These are phyloP conservation scores for Wickerhamiella brachini DNA, from an alignment of 805 yeast species.

Conservation along the genomic window DNA sequence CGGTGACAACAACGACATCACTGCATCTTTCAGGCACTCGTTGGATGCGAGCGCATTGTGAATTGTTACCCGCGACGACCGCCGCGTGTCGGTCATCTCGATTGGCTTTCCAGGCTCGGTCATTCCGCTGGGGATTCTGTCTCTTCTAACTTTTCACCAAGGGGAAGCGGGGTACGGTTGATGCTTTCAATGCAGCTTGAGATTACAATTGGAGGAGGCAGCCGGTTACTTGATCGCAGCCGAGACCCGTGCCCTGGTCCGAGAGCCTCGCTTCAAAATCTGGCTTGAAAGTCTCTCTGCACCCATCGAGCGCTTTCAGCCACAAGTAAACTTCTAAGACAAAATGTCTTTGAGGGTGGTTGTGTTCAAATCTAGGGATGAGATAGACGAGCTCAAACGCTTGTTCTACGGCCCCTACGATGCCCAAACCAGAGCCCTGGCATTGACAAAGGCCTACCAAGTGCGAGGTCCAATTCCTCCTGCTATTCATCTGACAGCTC, in stretches of 20 bases:
- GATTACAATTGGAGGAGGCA: background rate
- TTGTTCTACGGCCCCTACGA: constrained; percentile 13
- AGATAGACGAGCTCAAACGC: constrained; percentile 9
- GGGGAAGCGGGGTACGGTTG: too few species aligned
- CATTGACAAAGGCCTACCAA: constrained; percentile 15
- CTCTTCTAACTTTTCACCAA: background rate
- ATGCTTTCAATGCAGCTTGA: background rate
- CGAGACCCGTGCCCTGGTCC: background rate
- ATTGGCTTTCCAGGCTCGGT: background rate
- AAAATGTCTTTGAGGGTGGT: constrained; percentile 9
- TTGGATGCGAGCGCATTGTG: constrained; percentile 2
- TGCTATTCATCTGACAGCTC: constrained; percentile 17
- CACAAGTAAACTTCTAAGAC: too few species aligned
- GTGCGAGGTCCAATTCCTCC: constrained; percentile 18
- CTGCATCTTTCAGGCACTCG: background rate
- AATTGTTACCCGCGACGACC: constrained; percentile 1
- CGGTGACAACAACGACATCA: background rate
- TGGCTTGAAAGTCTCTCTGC: too few species aligned
- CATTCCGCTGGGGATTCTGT: background rate
- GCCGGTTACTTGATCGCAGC: background rate
- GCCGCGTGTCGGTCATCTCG: background rate
- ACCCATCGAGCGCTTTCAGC: too few species aligned
- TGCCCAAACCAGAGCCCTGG: constrained; percentile 15
- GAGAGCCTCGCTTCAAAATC: too few species aligned
- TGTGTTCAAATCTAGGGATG: constrained; percentile 11